Evolutionary conservation across 2,329 filamentous ascomycete genomes (phyloP).

Genomic region (Exophiala bonariae): DNA sequence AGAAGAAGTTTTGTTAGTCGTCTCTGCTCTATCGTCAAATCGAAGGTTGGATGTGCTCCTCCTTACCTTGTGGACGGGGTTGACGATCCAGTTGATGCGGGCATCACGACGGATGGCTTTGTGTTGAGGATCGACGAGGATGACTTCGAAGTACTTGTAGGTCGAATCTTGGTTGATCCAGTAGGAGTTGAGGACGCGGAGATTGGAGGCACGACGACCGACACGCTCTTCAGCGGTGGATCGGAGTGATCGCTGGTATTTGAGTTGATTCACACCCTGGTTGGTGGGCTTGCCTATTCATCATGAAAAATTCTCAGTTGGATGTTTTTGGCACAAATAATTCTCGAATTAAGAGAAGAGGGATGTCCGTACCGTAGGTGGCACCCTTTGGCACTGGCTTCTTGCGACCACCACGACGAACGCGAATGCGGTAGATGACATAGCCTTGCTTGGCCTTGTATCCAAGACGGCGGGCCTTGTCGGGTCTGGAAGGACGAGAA

Average conservation of each 20-base stretch:
- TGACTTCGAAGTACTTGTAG: slow-evolving; percentile 99
- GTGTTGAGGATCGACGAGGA: slow-evolving; percentile 99
- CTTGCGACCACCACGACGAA: slow-evolving; percentile 99
- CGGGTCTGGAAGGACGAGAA: slow-evolving; percentile 94
- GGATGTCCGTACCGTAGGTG: slow-evolving; percentile 79
- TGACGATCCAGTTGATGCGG: slow-evolving; percentile 99
- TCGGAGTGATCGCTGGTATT: slow-evolving; percentile 99
- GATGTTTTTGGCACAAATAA: slow-evolving; percentile 4
- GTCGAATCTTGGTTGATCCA: slow-evolving; percentile 99
- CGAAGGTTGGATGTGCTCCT: too few relatives aligned
- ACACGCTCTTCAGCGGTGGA: slow-evolving; percentile 99
- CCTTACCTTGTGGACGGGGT: slow-evolving; percentile 91
- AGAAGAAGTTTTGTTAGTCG: slow-evolving; percentile 17
- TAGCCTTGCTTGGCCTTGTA: slow-evolving; percentile 99
- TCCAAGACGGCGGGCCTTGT: slow-evolving; percentile 99
- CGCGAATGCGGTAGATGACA: slow-evolving; percentile 99
- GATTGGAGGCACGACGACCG: slow-evolving; percentile 96
- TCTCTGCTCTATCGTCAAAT: not conserved
- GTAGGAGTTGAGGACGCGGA: slow-evolving; percentile 99
- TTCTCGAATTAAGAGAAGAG: not conserved
- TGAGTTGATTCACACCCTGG: slow-evolving; percentile 99
- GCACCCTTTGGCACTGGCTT: slow-evolving; percentile 94
- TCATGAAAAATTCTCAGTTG: slow-evolving; percentile 28
- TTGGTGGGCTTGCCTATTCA: slow-evolving; percentile 96
- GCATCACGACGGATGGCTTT: slow-evolving; percentile 99